phyloP scores from a whole-genome alignment of 176 grass and related monocot species.

The Poa annua region DNA sequence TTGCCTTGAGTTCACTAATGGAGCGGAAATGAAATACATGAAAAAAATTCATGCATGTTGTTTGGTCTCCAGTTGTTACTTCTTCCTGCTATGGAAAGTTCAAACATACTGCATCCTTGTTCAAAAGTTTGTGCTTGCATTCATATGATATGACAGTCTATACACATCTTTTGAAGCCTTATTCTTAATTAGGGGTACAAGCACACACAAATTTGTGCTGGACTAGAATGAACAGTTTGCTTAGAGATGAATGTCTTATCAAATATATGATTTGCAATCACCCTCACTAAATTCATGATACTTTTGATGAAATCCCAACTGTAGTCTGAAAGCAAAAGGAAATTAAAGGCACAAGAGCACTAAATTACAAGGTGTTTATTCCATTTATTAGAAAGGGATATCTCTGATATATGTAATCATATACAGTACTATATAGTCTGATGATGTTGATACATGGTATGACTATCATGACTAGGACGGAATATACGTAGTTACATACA shows the following conservation, averaged over 20 bases:
- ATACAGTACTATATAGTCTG: constrained; percentile 24
- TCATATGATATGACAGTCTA: not conserved
- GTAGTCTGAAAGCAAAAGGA: constrained; percentile 36
- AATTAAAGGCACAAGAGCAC: constrained; percentile 11
- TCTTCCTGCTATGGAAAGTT: not conserved
- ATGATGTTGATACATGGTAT: constrained; percentile 50
- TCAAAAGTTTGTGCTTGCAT: not conserved
- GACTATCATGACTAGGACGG: constrained; percentile 44
- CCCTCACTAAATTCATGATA: constrained; percentile 42
- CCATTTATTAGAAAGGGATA: constrained; percentile 56
- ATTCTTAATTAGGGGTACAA: not conserved
- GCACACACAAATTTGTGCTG: not conserved
- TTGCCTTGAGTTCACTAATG: constrained; percentile 16
- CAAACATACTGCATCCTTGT: constrained; percentile 12
- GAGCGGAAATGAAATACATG: not conserved
- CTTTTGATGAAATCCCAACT: constrained; percentile 14
- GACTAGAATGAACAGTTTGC: constrained; percentile 1
- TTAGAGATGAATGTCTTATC: constrained; percentile 32
- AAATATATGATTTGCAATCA: constrained; percentile 36
- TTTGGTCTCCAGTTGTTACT: constrained; percentile 19
- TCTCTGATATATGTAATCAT: constrained; percentile 35
- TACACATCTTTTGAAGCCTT: not conserved
- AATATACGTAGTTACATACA: constrained; percentile 55
- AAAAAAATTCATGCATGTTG: constrained; percentile 11
- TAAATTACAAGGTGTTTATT: constrained; percentile 53